Percentiles rank a stretch among this genome's conserved stretches.
These are phyloP conservation scores for Leucocoprinus sp. DNA, from an alignment of 768 basidiomycete species.

Conservation along the genomic window DNA sequence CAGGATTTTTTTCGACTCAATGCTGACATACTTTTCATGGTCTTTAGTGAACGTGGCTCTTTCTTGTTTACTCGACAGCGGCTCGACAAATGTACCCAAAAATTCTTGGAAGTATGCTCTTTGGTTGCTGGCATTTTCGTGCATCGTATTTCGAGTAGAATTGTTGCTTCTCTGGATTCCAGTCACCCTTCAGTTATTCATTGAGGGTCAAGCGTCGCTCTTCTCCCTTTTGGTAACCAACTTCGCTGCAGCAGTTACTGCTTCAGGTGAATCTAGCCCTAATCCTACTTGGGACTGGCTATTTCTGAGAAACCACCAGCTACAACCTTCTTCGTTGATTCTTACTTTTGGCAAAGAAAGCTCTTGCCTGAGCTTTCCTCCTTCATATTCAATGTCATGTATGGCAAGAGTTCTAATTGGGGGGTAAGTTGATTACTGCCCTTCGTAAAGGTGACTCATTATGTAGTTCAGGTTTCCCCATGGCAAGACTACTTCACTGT, in stretches of 20 bases:
- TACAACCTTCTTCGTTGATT: constrained; percentile 62
- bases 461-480: constrained; percentile 53
- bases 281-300: not conserved
- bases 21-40: not conserved
- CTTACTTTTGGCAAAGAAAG: constrained; percentile 72
- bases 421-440: constrained; percentile 52
- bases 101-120: constrained; percentile 8
- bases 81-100: constrained; percentile 20
- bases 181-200: constrained; percentile 46
- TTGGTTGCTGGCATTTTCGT: constrained; percentile 30
- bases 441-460: constrained; percentile 2
- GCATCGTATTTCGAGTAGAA: constrained; percentile 77
- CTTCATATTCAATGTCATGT: constrained; percentile 76
- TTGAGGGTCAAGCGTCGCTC: constrained; percentile 34
- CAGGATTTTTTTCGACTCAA: not conserved
- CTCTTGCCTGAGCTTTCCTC: constrained; percentile 72
- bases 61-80: constrained; percentile 19
- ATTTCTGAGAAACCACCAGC: constrained; percentile 25
- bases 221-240: constrained; percentile 40
- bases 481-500: constrained; percentile 54
- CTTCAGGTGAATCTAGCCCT: constrained; percentile 36
- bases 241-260: constrained; percentile 36
- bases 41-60: constrained; percentile 4
- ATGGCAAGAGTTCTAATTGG: constrained; percentile 88
- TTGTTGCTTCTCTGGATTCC: constrained; percentile 59